These are phyloP conservation scores for Colletotrichum musicola DNA, from an alignment of 2,329 filamentous ascomycete species.

Conservation along the genomic window DNA sequence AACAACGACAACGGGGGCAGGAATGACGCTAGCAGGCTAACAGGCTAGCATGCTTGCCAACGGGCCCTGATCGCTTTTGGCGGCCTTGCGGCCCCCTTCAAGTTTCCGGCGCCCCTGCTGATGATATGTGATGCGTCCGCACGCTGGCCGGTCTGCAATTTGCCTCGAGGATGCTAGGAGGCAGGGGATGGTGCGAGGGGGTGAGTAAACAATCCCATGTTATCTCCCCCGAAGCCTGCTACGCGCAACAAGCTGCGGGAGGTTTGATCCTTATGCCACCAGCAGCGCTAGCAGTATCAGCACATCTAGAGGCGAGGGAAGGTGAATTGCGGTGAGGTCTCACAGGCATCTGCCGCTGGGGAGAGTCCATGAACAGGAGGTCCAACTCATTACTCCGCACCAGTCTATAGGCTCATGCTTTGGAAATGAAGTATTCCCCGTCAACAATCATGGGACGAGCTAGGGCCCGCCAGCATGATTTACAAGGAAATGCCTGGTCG, in stretches of 20 bases:
- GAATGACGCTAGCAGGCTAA: slow-evolving; percentile 31
- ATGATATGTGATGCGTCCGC: slow-evolving; percentile 26
- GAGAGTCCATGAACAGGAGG: not conserved
- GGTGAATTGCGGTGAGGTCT: not conserved
- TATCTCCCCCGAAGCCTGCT: slow-evolving; percentile 8
- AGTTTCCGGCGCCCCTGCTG: slow-evolving; percentile 35
- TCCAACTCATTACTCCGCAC: slow-evolving; percentile 25
- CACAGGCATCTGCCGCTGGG: slow-evolving; percentile 7
- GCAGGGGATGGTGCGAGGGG: slow-evolving; percentile 8
- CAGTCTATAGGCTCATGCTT: slow-evolving; percentile 27
- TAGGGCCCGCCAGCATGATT: slow-evolving; percentile 29
- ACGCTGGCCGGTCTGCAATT: slow-evolving; percentile 21
- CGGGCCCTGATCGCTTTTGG: slow-evolving; percentile 32
- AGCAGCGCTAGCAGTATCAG: slow-evolving; percentile 8
- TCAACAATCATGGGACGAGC: slow-evolving; percentile 12
- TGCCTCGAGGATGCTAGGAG: slow-evolving; percentile 9
- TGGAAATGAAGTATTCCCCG: slow-evolving; percentile 33
- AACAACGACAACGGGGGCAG: slow-evolving; percentile 30
- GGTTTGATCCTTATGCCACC: not conserved
- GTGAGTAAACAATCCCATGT: slow-evolving; percentile 24
- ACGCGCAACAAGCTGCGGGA: slow-evolving; percentile 2
- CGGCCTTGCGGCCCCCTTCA: slow-evolving; percentile 33
- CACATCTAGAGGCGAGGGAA: not conserved
- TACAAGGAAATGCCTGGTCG: slow-evolving; percentile 19
- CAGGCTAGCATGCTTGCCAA: slow-evolving; percentile 20